Conservation (phyloP, 176 grass and related monocot species). For the Zea luxurians region DNA sequence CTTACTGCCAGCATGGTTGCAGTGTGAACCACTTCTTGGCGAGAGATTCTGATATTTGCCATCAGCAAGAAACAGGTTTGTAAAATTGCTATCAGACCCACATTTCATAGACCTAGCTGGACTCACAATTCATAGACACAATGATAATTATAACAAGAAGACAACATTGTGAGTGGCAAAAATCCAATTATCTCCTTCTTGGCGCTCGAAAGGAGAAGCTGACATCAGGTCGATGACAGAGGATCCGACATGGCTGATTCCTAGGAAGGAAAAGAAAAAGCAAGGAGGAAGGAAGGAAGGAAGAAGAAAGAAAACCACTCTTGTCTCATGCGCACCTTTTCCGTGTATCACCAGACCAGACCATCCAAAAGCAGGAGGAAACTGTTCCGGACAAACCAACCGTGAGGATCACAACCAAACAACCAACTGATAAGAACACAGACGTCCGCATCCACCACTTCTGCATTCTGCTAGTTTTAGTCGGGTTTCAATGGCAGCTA, state of each 20-base stretch:
- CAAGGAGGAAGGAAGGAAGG: neutral
- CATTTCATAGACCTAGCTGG: too few species aligned
- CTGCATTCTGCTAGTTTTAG: too few species aligned
- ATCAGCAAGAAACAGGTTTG: too few species aligned
- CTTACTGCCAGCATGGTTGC: neutral
- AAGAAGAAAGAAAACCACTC: slow-evolving; percentile 37
- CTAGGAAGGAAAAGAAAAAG: neutral
- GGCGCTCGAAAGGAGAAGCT: neutral
- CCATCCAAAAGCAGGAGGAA: slow-evolving; percentile 12
- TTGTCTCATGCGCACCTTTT: slow-evolving; percentile 2
- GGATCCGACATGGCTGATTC: too few species aligned
- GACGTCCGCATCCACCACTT: slow-evolving; percentile 40
- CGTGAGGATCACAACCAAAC: slow-evolving; percentile 28
- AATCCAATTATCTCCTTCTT: too few species aligned
- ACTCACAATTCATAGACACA: too few species aligned
- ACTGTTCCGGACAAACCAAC: slow-evolving; percentile 9
- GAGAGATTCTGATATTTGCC: too few species aligned
- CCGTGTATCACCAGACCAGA: slow-evolving; percentile 6
- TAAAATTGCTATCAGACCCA: too few species aligned
- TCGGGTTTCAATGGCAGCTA: too few species aligned
- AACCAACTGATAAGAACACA: slow-evolving; percentile 8
- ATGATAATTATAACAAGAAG: too few species aligned
- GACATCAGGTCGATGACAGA: too few species aligned
- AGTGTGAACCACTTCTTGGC: neutral
- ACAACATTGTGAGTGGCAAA: too few species aligned